These are phyloP conservation scores for Vanilla planifolia DNA, from an alignment of 106 monocot genomes.

Conservation along the genomic window DNA sequence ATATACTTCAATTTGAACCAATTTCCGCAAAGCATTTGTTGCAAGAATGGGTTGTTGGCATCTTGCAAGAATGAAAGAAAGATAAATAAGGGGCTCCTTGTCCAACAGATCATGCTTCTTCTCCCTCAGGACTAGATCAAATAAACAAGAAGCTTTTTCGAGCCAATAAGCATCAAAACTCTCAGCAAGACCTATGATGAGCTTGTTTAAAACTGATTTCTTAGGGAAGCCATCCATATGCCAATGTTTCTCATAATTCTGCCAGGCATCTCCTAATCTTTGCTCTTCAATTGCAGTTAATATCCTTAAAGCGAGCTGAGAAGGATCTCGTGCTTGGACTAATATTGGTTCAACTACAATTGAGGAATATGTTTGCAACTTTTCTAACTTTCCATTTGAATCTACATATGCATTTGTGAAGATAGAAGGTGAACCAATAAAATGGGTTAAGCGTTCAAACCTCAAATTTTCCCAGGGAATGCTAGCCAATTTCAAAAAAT, in stretches of 20 bases:
- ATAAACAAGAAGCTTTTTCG: slow-evolving; percentile 45
- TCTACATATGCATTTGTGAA: not conserved
- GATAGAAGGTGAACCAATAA: not conserved
- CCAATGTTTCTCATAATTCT: slow-evolving; percentile 50
- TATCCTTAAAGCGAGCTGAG: slow-evolving; percentile 31
- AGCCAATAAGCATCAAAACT: slow-evolving; percentile 58
- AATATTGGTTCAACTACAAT: slow-evolving; percentile 26
- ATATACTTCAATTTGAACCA: slow-evolving; percentile 59
- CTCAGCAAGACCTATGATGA: slow-evolving; percentile 64
- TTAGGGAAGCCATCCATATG: slow-evolving; percentile 65
- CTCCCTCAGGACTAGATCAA: slow-evolving; percentile 34
- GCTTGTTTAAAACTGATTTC: slow-evolving; percentile 55
- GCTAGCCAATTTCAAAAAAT: not conserved
- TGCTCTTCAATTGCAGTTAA: slow-evolving; percentile 43
- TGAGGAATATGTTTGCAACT: slow-evolving; percentile 11
- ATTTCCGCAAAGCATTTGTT: slow-evolving; percentile 54
- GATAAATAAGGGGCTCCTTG: slow-evolving; percentile 60
- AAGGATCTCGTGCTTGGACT: slow-evolving; percentile 34
- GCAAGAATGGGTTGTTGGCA: slow-evolving; percentile 49
- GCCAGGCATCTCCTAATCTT: slow-evolving; percentile 71
- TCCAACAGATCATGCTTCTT: slow-evolving; percentile 56
- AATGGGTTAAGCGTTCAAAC: not conserved
- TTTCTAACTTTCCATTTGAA: not conserved
- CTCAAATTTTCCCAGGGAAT: not conserved
- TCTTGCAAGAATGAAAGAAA: slow-evolving; percentile 63